phyloP scores from a whole-genome alignment of 257 asterid species.

The Nicotiana benthamiana region DNA sequence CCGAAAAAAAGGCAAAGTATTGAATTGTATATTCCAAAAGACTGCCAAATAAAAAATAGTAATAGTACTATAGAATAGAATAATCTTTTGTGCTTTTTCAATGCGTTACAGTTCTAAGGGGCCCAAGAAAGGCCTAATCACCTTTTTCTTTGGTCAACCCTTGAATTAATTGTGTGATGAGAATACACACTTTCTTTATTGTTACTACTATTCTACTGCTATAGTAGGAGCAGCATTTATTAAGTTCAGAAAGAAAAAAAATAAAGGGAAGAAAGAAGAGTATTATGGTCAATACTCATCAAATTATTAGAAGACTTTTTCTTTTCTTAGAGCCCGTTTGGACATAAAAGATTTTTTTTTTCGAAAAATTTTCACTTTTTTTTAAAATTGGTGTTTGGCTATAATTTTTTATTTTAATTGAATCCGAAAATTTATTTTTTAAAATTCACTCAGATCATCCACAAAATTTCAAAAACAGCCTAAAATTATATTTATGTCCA shows the following conservation, averaged over 20 bases:
- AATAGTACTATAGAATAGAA: background rate
- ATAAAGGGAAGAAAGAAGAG: background rate
- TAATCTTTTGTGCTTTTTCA: background rate
- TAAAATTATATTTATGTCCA: too few species aligned
- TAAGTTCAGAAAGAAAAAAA: background rate
- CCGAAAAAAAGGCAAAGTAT: conserved; percentile 4
- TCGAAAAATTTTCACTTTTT: background rate
- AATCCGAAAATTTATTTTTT: too few species aligned
- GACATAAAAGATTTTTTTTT: background rate
- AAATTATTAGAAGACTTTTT: background rate
- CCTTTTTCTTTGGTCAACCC: conserved; percentile 37
- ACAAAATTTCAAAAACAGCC: too few species aligned
- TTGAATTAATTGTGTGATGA: conserved; percentile 18
- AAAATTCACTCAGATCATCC: too few species aligned
- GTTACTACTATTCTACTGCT: background rate
- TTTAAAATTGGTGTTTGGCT: too few species aligned
- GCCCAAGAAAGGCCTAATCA: background rate
- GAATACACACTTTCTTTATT: background rate
- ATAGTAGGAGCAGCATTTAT: background rate
- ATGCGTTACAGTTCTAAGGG: conserved; percentile 2
- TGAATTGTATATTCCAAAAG: background rate
- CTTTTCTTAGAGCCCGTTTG: background rate
- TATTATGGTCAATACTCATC: background rate
- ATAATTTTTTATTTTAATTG: too few species aligned
- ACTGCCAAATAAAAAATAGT: background rate